Evolutionary conservation across 805 yeast genomes (phyloP).

Genomic region (Schizosaccharomyces cryophilus): DNA sequence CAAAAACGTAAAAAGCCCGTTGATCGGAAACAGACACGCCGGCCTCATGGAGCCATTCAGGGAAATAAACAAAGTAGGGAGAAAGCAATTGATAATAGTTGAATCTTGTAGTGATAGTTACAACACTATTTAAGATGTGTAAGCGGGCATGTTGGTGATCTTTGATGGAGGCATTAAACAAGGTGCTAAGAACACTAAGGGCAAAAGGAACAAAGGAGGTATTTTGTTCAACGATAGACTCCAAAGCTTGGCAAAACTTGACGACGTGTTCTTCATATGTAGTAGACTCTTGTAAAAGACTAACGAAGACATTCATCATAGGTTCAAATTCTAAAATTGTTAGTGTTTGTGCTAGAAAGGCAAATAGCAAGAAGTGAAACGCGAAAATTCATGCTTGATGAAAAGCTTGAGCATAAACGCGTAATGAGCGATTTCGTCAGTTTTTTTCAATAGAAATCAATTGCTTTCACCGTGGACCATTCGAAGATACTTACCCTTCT

Average conservation of each 20-base stretch:
- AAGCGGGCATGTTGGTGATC: background rate
- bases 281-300: background rate
- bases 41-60: constrained; percentile 1
- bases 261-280: background rate
- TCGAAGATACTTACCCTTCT: background rate
- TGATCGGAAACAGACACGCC: background rate
- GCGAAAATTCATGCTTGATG: too few relatives aligned
- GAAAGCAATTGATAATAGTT: background rate
- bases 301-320: background rate
- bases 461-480: background rate
- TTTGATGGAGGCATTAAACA: background rate
- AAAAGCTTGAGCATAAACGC: too few relatives aligned
- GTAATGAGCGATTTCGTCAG: too few relatives aligned
- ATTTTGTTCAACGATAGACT: background rate
- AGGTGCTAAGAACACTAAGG: background rate
- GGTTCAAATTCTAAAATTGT: background rate
- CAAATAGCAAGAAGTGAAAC: background rate
- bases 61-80: background rate
- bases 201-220: background rate
- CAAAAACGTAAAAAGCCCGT: background rate
- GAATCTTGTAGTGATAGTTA: background rate
- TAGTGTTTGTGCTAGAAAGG: background rate
- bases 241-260: background rate
- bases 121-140: background rate
- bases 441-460: too few relatives aligned